Base-by-base conservation (phyloP, 257 asterid species). In the Cinchona pubescens region DNA sequence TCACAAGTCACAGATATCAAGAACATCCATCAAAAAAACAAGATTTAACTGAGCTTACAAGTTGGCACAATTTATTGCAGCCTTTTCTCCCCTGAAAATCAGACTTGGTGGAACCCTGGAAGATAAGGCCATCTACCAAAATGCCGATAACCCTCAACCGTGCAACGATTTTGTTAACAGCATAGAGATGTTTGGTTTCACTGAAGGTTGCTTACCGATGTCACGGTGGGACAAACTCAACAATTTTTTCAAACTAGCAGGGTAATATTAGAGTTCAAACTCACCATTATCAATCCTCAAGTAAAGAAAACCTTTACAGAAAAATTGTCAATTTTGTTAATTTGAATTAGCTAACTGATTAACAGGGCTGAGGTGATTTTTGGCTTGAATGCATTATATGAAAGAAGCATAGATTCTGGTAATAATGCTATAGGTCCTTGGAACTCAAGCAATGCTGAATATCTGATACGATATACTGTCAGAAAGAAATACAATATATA, bases 71-170 rank as follows among this genome's bases (percentile, higher is more conserved):
- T 43, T 69, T 15, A 34, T 60, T 86, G 84, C 97, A 92, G 98
- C 96, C 2, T 90, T 94, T 81, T 85, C 95, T 49, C 97, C 97
- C 7, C 75, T 94, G 56, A 92, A 86, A 79, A 78, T 94, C 66
- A 86, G 98, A 81, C 86, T 94, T 29, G 98, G 98, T 63, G 98
- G 98, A 66, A 90, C 98, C 25, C 82, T 92, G 82, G 94, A 92
- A 87, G 97, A 92, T 80, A 89, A 81, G 82, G 77, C 90, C 46
- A 72, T 86, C 71, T 94, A 94, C 85, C 88, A 91, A 86, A 80
- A 76, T 18, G 30, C 23, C 61, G 85, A 72, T 63, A 81, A 88
- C 75, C 38, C 68, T 2, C 66, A 27, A 77, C 83, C 93, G 38
- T 92, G 97, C 78, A 67, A 64, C 64, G 78, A 84, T 40, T 92